Evolutionary conservation across 371 early-diverging fungal species (phyloP), one percentile per base, ranked within the genome.

Genomic region (Vairimorpha necatrix): DNA sequence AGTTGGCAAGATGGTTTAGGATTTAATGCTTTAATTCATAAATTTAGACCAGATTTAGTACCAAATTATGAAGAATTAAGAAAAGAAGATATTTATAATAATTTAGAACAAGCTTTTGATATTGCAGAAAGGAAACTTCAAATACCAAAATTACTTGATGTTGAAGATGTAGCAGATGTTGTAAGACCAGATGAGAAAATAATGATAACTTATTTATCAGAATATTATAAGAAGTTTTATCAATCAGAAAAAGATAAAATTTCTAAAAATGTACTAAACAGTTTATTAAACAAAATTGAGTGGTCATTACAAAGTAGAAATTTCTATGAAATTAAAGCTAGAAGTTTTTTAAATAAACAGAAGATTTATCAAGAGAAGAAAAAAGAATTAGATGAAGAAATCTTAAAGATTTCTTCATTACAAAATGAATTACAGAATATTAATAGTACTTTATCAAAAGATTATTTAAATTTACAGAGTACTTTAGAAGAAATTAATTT

Each of bases 191-290:
- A 97, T 87, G 94, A 95, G 74, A 88, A 90, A 36, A 95, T 94
- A 2, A 88, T 97, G 34, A 94, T 95, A 91, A 95, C 98, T 42
- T 97, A 97, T 80, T 93, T 96, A 14, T 93, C 95, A 9, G 91
- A 93, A 84, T 97, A 95, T 82, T 97, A 82, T 46, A 34, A 67
- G 4, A 76, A 67, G 30, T 75, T 82, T 53, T 61, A 53, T 18
- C 61, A 68, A 30, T 46, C 69, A 24, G 72, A 78, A 34, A 56
- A 30, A 38, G 56, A 74, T 36, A 48, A 39, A 18, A 42, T 4
- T 24, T 16, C n/a, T 33, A 66, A 71, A n/a, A 67, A 54, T 1
- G 42, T 63, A 11, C 22, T 68, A n/a, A 65, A 53, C 34, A 46
- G 62, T 11, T n/a, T 72, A 20, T 24, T 75, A 22, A 69, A 69